Evolutionary conservation across 805 yeast genomes (phyloP).

Genomic region (Yamadazyma laniorum): DNA sequence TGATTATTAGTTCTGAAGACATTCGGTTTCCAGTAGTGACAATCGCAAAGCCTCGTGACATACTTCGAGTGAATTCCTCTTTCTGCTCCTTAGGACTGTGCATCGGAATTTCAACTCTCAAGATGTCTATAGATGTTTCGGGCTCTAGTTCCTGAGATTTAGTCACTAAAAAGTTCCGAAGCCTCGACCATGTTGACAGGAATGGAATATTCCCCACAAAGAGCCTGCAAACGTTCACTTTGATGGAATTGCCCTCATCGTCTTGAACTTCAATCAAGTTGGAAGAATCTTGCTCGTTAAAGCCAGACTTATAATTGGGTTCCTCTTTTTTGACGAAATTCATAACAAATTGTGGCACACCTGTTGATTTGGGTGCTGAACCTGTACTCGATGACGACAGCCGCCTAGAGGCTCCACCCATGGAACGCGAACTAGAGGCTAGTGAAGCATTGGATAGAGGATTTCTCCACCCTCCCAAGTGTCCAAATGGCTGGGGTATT

Average conservation of each 20-base stretch:
- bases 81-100: slow-evolving; percentile 17
- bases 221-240: slow-evolving; percentile 43
- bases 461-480: background rate
- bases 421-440: background rate
- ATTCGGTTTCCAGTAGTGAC: slow-evolving; percentile 48
- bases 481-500: background rate
- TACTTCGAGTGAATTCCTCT: slow-evolving; percentile 2
- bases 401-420: background rate
- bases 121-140: slow-evolving; percentile 22
- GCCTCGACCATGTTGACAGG: slow-evolving; percentile 34
- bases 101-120: slow-evolving; percentile 42
- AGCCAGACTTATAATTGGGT: background rate
- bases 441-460: background rate
- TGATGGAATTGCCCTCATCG: slow-evolving; percentile 27
- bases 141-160: slow-evolving; percentile 28
- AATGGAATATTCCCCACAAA: slow-evolving; percentile 61
- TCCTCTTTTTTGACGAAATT: slow-evolving; percentile 17
- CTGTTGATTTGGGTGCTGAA: slow-evolving; percentile 1
- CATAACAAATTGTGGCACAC: slow-evolving; percentile 28
- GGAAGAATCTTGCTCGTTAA: background rate
- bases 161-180: slow-evolving; percentile 27
- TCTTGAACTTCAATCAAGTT: slow-evolving; percentile 16
- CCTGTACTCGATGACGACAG: background rate
- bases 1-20: slow-evolving; percentile 50
- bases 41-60: slow-evolving; percentile 61